Percentiles rank a stretch among this genome's conserved stretches.
Evolutionary conservation across 805 yeast genomes (phyloP).

Genomic region (Candida anglica): DNA sequence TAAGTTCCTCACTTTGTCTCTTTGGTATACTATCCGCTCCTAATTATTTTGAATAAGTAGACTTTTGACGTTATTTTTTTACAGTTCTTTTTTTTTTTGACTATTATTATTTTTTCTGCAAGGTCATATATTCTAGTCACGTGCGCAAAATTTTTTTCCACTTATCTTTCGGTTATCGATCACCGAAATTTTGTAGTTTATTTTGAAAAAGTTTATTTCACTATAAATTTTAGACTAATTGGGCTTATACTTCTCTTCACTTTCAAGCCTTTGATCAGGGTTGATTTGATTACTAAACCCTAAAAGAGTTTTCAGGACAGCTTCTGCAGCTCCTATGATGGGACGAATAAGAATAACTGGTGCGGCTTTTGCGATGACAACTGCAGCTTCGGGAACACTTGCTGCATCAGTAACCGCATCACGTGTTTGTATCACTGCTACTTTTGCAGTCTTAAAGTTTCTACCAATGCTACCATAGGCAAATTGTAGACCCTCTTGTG

Average conservation of each 20-base stretch:
- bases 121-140: too few species aligned
- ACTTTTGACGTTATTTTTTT: too few species aligned
- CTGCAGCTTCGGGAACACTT: conserved; percentile 62
- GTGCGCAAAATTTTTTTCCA: too few species aligned
- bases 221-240: not conserved
- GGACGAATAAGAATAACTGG: conserved; percentile 83
- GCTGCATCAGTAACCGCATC: conserved; percentile 61
- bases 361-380: conserved; percentile 66
- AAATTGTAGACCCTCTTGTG: conserved; percentile 67
- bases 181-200: too few species aligned
- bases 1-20: too few species aligned
- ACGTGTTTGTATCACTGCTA: conserved; percentile 57
- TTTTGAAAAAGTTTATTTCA: too few species aligned
- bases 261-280: conserved; percentile 52
- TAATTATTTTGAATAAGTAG: too few species aligned
- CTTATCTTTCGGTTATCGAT: too few species aligned
- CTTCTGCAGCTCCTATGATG: conserved; percentile 89
- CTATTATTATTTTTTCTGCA: too few species aligned
- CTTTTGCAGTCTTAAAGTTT: conserved; percentile 62
- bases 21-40: too few species aligned
- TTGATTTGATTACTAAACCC: conserved; percentile 83
- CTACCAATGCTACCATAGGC: conserved; percentile 72
- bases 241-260: conserved; percentile 60
- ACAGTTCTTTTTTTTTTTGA: too few species aligned
- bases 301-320: conserved; percentile 73